These are phyloP conservation scores for Tulasnella sp. DNA, from an alignment of 768 basidiomycete genomes.

Conservation along the genomic window DNA sequence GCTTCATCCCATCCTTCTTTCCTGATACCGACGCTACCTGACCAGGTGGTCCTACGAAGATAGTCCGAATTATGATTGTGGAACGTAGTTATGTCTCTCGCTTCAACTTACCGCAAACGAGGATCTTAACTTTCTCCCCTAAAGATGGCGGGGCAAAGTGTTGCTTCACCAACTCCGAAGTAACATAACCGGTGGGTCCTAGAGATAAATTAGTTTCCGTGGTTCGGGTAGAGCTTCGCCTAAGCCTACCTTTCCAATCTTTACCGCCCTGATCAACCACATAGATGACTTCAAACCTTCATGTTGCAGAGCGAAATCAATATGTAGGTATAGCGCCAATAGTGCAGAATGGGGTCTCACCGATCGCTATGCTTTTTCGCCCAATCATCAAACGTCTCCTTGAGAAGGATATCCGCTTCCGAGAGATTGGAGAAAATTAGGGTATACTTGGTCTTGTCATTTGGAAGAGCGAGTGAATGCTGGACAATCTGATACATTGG, in stretches of 20 bases:
- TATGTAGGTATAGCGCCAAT: not conserved
- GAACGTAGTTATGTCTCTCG: not conserved
- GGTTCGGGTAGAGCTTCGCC: slow-evolving; percentile 12
- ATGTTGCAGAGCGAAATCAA: slow-evolving; percentile 20
- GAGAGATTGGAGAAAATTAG: slow-evolving; percentile 84
- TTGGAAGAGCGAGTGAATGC: slow-evolving; percentile 47
- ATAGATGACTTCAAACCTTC: slow-evolving; percentile 68
- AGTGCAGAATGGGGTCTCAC: not conserved
- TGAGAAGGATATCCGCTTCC: slow-evolving; percentile 80
- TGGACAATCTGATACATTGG: slow-evolving; percentile 72
- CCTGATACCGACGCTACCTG: slow-evolving; percentile 86
- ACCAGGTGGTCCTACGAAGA: slow-evolving; percentile 53
- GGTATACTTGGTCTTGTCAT: slow-evolving; percentile 93
- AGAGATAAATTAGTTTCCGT: slow-evolving; percentile 6
- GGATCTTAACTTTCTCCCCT: slow-evolving; percentile 72
- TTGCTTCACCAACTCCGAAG: slow-evolving; percentile 55
- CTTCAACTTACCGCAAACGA: slow-evolving; percentile 61
- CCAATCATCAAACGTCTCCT: slow-evolving; percentile 58
- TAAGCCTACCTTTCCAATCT: slow-evolving; percentile 41
- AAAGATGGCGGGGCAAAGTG: slow-evolving; percentile 51
- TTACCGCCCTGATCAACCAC: slow-evolving; percentile 64
- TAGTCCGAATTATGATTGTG: slow-evolving; percentile 7
- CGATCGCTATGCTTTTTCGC: slow-evolving; percentile 51
- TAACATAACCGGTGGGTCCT: slow-evolving; percentile 66
- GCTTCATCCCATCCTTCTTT: slow-evolving; percentile 76